Base-by-base conservation (phyloP, 768 basidiomycete genomes). In the Mrakia blollopis region DNA sequence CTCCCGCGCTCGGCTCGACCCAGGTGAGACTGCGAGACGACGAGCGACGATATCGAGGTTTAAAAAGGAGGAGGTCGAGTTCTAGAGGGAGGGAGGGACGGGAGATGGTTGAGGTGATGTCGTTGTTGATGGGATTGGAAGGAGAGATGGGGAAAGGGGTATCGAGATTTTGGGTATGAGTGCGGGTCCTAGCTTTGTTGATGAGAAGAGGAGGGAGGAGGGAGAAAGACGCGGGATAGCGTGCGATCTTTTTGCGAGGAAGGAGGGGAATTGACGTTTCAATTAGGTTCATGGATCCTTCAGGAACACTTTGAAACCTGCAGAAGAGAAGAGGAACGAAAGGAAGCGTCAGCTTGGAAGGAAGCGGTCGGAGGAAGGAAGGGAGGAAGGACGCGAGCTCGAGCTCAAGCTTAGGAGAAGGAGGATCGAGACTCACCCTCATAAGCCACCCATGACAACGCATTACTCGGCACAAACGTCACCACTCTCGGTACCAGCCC, bases 391-490 rank as follows among this genome's bases (percentile, higher is more conserved):
- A 11, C 35, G 25, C 13, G 32, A 50, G 50, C 23, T 30, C n/a
- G 25, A 25, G 44, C 10, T 44, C 39, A 41, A 41, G 39, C 11
- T 11, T 11, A 44, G 44, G 44, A 44, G 44, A 35, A 74, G 60
- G 44, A 62, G 37, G 37, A 39, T 23, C 16, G 41, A 37, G 35
- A 35, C 50, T 54, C 32, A 85, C 96, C 97, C 84, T 98, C 95
- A 82, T 98, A 95, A 73, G 94, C 95, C 83, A 95, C 86, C 97
- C 96, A 99, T 84, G 92, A 96, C 69, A 99, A 86, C 14, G 97
- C 97, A 73, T 96, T 97, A 82, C 92, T 94, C 9, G 97, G 97
- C 90, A 98, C 92, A 81, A 92, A 92, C 35, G 95, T 96, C 83
- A 98, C 85, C 72, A 99, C 89, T 65, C 97, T 88, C 10, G 97